Percentiles rank a stretch among this genome's conserved stretches.
Conservation (phyloP, 1,139 yeast species). For the Geotrichum restrictum region DNA sequence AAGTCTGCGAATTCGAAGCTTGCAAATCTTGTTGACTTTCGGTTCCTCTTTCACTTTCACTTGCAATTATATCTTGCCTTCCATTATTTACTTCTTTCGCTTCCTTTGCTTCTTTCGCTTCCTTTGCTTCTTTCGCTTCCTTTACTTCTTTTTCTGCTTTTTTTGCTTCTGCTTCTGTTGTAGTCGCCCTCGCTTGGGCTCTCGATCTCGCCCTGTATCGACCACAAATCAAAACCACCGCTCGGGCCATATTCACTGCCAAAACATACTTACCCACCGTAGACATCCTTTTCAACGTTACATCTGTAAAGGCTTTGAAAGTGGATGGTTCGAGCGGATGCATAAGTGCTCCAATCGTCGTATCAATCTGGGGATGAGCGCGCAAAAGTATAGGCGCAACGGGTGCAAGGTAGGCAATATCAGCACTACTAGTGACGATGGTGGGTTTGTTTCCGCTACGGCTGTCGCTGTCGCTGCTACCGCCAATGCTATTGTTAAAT, state of each 20-base stretch:
- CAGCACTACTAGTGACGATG: no score
- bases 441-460: no score
- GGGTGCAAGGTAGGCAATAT: conserved; percentile 26
- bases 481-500: conserved; percentile 25
- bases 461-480: no score
- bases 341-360: conserved; percentile 38
- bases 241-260: conserved; percentile 29
- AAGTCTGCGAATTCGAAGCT: no score
- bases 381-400: conserved; percentile 34
- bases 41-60: no score
- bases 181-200: neutral
- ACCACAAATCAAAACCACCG: neutral
- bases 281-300: conserved; percentile 30
- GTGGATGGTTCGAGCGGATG: conserved; percentile 37
- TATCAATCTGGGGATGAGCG: conserved; percentile 39
- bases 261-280: conserved; percentile 34
- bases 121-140: no score
- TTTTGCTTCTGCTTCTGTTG: conserved; percentile 6
- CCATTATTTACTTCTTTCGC: no score
- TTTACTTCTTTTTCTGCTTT: conserved; percentile 19
- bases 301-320: conserved; percentile 29
- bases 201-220: no score
- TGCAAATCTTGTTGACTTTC: no score
- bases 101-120: no score
- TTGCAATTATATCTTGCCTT: no score